Evolutionary conservation across 306 rosid genomes (phyloP), one percentile per base, ranked within the genome.

Genomic region (Inga oerstediana): DNA sequence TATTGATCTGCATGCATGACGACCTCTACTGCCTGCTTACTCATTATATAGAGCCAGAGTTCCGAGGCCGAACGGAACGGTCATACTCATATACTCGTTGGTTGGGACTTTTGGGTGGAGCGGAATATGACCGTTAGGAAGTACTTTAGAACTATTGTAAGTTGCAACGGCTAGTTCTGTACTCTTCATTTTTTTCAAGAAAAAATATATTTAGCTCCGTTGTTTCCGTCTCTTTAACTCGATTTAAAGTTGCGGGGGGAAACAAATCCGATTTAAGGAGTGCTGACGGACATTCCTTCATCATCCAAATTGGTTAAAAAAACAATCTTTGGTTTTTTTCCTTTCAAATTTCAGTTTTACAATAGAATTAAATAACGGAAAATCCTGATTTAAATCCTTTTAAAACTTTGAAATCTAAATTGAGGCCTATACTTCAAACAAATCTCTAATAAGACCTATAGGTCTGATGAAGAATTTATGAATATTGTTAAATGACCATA

Each of bases 1-100:
- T 2, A 44, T 32, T 2, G 14, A 44, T 34, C 3, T 65, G 22
- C 2, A 14, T 11, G 2, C 17, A 10, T 13, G 67, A 14, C 1
- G 68, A 78, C 3, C n/a, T n/a, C 10, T 11, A 32, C 4, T n/a
- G 44, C 37, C 43, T 4, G 6, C 3, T 13, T 48, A 46, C 49
- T 48, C 76, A 79, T 75, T 77, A 76, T 75, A 75, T 79, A 86
- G 61, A 66, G 52, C 37, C 61, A 69, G 68, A 14, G 75, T 30
- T 62, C n/a, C 37, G 7, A 37, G 34, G 34, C 39, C 24, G 19
- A 86, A 86, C 87, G 83, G 83, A 86, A 86, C 87, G 83, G 83
- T 62, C 68, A 66, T 78, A 64, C 17, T 27, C 37, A 22, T 22
- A n/a, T 24, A 62, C 65, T 45, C 20, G 19, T 15, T 72, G 14